A percentile compares a stretch with the other conserved stretches of the same genome.
Conservation (phyloP, 2,329 filamentous ascomycete species). For the Aspergillus quadrilineatus region DNA sequence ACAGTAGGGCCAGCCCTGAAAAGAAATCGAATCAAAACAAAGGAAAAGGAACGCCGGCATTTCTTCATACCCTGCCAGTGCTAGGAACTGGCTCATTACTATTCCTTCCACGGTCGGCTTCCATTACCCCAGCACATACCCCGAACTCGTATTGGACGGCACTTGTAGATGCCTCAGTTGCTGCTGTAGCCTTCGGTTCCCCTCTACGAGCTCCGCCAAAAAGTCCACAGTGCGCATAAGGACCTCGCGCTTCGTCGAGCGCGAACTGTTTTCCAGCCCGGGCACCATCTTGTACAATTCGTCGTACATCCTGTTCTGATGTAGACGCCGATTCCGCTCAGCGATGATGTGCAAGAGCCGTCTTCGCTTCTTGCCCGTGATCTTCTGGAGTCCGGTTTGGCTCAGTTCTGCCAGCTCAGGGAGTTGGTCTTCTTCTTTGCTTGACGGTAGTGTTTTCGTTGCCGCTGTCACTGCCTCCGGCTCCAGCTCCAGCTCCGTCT, state of each 20-base stretch:
- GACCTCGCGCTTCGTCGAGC: constrained; percentile 12
- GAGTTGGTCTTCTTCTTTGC: neutral
- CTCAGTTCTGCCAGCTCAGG: neutral
- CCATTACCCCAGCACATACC: neutral
- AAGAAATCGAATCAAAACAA: neutral
- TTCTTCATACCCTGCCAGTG: neutral
- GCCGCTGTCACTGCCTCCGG: neutral
- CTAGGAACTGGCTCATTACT: no score
- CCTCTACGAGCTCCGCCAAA: constrained; percentile 2
- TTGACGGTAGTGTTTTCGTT: neutral
- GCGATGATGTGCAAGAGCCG: constrained; percentile 12
- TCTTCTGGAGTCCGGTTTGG: constrained; percentile 1
- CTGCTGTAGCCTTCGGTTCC: neutral
- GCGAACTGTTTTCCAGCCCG: constrained; percentile 6
- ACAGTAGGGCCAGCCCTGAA: neutral
- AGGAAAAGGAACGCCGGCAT: neutral
- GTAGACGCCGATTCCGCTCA: constrained; percentile 11
- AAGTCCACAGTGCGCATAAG: constrained; percentile 7
- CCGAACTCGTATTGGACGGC: neutral
- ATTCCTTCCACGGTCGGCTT: neutral
- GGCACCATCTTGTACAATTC: constrained; percentile 11
- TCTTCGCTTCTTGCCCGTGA: constrained; percentile 9
- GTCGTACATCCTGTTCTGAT: constrained; percentile 13
- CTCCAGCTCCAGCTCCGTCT: neutral
- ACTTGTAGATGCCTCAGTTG: neutral